Percentiles rank a stretch among this genome's conserved stretches.
phyloP scores from a whole-genome alignment of 768 basidiomycete species.

The Plicaturopsis crispa region DNA sequence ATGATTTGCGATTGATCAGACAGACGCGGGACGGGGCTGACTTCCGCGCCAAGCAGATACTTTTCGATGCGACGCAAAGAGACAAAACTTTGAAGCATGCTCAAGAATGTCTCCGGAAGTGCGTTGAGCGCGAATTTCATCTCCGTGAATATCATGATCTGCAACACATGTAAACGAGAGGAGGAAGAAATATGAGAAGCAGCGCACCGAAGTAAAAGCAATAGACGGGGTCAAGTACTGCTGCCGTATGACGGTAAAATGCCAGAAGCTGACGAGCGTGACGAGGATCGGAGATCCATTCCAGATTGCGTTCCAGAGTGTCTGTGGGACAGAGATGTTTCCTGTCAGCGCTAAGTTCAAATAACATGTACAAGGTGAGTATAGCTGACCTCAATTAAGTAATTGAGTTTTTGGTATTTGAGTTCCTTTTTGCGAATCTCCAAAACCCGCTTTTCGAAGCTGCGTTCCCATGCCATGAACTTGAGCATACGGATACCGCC shows the following conservation, averaged over 20 bases:
- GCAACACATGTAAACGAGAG: neutral
- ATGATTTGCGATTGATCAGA: slow-evolving; percentile 51
- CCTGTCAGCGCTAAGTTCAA: neutral
- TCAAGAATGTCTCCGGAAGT: slow-evolving; percentile 87
- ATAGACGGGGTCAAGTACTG: slow-evolving; percentile 72
- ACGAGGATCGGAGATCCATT: slow-evolving; percentile 47
- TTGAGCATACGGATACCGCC: slow-evolving; percentile 92
- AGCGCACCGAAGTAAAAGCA: slow-evolving; percentile 68
- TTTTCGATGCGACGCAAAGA: slow-evolving; percentile 89
- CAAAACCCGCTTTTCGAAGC: slow-evolving; percentile 70
- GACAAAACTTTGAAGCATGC: slow-evolving; percentile 74
- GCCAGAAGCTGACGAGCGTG: slow-evolving; percentile 58
- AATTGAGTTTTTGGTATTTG: slow-evolving; percentile 79
- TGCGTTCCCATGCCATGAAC: slow-evolving; percentile 96
- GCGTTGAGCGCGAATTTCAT: slow-evolving; percentile 85
- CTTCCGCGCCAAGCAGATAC: slow-evolving; percentile 72
- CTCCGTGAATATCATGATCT: slow-evolving; percentile 64
- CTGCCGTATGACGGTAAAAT: slow-evolving; percentile 64
- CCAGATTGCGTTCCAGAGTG: slow-evolving; percentile 41
- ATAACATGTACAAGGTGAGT: too few species aligned
- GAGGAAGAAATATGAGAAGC: slow-evolving; percentile 1
- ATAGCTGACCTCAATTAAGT: slow-evolving; percentile 63
- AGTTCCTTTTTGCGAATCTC: slow-evolving; percentile 76
- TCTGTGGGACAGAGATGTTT: slow-evolving; percentile 16
- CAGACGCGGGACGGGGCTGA: slow-evolving; percentile 53